These are phyloP conservation scores for Cnidoscolus chayamansa DNA, from an alignment of 441 rosid species.

Conservation along the genomic window DNA sequence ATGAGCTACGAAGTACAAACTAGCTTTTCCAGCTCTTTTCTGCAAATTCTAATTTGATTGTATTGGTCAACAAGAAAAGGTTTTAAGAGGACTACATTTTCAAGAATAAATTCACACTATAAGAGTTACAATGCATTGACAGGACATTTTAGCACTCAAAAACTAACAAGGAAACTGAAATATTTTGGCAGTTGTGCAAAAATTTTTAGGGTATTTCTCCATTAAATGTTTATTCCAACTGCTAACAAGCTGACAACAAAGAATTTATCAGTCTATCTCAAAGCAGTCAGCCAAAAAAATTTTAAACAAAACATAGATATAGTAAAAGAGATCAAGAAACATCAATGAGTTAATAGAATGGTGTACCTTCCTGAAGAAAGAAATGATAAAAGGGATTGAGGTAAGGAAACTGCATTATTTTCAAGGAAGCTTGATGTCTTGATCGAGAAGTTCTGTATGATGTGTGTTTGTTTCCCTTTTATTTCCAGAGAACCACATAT, in stretches of 20 bases:
- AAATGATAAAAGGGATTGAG: constrained; percentile 48
- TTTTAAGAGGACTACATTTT: neutral
- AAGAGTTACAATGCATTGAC: constrained; percentile 3
- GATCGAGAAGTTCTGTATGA: constrained; percentile 53
- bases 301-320: neutral
- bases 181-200: neutral
- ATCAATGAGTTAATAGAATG: constrained; percentile 15
- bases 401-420: constrained; percentile 35
- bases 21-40: neutral
- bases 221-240: neutral
- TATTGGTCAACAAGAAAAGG: neutral
- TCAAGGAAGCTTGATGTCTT: constrained; percentile 57
- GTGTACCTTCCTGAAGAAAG: constrained; percentile 62
- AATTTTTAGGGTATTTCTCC: neutral
- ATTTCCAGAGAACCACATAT: constrained; percentile 46
- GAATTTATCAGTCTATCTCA: constrained; percentile 3
- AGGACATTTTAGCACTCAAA: constrained; percentile 6
- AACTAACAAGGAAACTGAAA: neutral
- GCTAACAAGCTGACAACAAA: constrained; percentile 7
- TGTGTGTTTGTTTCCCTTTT: constrained; percentile 33
- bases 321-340: constrained; percentile 22
- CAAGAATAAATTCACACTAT: neutral
- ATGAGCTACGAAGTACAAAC: neutral
- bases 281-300: constrained; percentile 8
- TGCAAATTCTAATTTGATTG: neutral